Percentiles rank a stretch among this genome's conserved stretches.
Conservation (phyloP, 1,139 yeast genomes). For the Hansenula sp. region DNA sequence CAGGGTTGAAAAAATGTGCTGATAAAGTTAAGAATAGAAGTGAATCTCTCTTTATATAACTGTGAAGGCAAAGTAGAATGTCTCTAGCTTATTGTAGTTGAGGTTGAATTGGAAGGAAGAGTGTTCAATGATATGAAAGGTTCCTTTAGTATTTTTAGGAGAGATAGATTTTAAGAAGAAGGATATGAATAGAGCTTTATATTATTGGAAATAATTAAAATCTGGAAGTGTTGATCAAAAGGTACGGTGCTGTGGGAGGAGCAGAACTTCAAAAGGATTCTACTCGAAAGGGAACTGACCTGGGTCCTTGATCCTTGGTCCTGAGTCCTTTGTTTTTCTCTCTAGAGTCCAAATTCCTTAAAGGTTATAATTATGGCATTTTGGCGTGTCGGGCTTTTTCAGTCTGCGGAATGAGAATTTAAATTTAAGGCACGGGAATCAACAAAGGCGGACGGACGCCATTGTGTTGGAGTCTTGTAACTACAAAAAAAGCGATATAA, state of each 20-base stretch:
- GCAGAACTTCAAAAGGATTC: neutral
- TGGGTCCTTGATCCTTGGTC: neutral
- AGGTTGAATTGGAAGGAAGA: no score
- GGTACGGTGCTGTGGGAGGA: slow-evolving; percentile 1
- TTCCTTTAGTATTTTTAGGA: neutral
- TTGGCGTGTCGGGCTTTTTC: no score
- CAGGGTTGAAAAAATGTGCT: no score
- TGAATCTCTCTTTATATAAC: neutral
- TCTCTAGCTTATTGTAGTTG: neutral
- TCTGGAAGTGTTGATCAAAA: neutral
- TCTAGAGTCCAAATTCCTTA: no score
- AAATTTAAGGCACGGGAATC: no score
- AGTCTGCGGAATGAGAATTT: no score
- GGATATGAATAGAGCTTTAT: neutral
- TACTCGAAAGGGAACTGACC: neutral
- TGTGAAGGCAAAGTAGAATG: neutral
- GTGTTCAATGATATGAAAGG: neutral
- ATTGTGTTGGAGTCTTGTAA: no score
- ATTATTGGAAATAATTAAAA: neutral
- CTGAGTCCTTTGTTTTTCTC: no score
- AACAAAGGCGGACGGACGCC: no score
- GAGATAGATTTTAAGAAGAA: neutral
- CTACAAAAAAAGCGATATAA: no score
- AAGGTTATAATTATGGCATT: no score
- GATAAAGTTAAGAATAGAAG: no score